These are phyloP conservation scores for Hypomontagnella submonticulosa DNA, from an alignment of 495 filamentous ascomycete genomes.

Conservation along the genomic window DNA sequence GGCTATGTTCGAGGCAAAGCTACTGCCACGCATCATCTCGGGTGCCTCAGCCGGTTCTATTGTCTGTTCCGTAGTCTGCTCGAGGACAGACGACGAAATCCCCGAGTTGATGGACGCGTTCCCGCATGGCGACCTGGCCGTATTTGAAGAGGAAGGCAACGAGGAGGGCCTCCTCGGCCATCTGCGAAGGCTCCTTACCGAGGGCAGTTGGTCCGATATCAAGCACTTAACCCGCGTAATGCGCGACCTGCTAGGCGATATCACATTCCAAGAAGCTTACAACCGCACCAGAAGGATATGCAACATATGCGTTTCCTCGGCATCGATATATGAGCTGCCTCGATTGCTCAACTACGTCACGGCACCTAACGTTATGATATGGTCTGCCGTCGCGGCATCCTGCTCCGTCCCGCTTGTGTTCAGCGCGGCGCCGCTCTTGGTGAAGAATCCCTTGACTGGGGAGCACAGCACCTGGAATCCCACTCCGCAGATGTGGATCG, in stretches of 20 bases:
- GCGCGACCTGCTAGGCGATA: slow-evolving; percentile 80
- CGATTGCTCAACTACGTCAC: slow-evolving; percentile 92
- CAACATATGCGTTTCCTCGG: slow-evolving; percentile 92
- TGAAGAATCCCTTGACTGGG: slow-evolving; percentile 87
- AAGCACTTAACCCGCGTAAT: slow-evolving; percentile 82
- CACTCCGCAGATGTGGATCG: slow-evolving; percentile 84
- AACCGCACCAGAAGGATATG: slow-evolving; percentile 89
- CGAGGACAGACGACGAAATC: slow-evolving; percentile 85
- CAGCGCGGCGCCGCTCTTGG: slow-evolving; percentile 75
- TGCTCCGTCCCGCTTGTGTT: slow-evolving; percentile 94
- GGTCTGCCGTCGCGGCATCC: slow-evolving; percentile 95
- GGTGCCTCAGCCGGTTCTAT: slow-evolving; percentile 96
- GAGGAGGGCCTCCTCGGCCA: slow-evolving; percentile 75
- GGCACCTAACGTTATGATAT: slow-evolving; percentile 92
- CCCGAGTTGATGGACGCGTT: slow-evolving; percentile 77
- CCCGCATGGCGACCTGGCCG: slow-evolving; percentile 81
- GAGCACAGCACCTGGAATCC: slow-evolving; percentile 85
- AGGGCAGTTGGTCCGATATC: slow-evolving; percentile 86
- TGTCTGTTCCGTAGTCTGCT: slow-evolving; percentile 86
- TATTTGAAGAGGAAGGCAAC: slow-evolving; percentile 81
- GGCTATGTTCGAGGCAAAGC: slow-evolving; percentile 75
- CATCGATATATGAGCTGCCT: slow-evolving; percentile 86
- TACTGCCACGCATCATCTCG: slow-evolving; percentile 91
- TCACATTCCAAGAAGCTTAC: slow-evolving; percentile 96
- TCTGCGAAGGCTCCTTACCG: slow-evolving; percentile 78